Conservation (phyloP, 2,329 filamentous ascomycete genomes). For the Venturia asperata region DNA sequence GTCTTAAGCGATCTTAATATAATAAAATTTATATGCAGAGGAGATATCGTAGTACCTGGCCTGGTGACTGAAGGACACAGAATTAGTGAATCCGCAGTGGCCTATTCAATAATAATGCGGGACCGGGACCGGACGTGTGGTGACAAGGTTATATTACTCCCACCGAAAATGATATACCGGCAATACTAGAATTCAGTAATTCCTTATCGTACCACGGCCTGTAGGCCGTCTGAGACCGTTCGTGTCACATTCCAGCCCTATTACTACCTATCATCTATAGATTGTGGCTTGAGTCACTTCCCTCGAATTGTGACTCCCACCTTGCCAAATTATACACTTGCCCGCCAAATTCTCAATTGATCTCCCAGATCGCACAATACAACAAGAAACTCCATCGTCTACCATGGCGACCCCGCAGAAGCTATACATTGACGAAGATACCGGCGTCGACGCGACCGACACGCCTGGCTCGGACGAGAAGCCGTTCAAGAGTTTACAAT, state of each 20-base stretch:
- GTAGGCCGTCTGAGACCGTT: background rate
- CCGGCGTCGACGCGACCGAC: constrained; percentile 61
- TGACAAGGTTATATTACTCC: background rate
- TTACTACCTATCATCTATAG: too few species aligned
- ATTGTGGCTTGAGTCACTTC: background rate
- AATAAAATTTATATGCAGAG: too few species aligned
- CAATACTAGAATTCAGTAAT: background rate
- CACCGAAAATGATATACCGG: background rate
- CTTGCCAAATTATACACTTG: background rate
- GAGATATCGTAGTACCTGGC: too few species aligned
- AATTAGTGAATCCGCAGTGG: too few species aligned
- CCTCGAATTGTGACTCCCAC: background rate
- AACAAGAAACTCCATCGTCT: background rate
- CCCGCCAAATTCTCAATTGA: constrained; percentile 13
- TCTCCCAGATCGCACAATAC: constrained; percentile 13
- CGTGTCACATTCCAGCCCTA: background rate
- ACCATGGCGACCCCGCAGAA: constrained; percentile 17
- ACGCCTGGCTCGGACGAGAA: constrained; percentile 62
- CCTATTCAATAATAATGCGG: too few species aligned
- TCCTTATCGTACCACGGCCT: background rate
- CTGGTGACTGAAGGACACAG: too few species aligned
- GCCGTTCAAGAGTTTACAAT: constrained; percentile 75
- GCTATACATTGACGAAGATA: constrained; percentile 75
- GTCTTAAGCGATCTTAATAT: too few species aligned
- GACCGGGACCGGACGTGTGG: background rate